phyloP scores from a whole-genome alignment of 192 early-diverging fungal species.

The Dimargaris cristalligena region DNA sequence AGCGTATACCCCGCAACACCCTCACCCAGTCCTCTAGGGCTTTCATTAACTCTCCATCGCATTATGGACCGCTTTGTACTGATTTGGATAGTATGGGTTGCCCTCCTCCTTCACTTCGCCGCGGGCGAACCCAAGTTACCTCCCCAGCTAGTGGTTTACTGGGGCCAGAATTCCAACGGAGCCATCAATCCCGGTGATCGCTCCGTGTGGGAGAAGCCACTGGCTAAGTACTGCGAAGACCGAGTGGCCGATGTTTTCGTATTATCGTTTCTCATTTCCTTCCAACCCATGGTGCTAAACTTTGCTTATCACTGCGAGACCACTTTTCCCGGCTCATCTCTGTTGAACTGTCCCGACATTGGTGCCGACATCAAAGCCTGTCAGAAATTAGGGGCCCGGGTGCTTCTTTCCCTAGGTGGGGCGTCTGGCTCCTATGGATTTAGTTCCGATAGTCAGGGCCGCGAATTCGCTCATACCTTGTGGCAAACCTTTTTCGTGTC shows the following conservation, averaged over 20 bases:
- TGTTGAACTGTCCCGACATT: constrained; percentile 38
- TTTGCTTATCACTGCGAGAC: constrained; percentile 32
- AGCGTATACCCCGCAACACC: too few relatives aligned
- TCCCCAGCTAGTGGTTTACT: constrained; percentile 5
- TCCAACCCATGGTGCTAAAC: constrained; percentile 31
- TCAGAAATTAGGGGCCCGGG: constrained; percentile 39
- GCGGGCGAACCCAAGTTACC: too few relatives aligned
- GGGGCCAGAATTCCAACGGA: constrained; percentile 8
- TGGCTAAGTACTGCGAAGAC: constrained; percentile 37
- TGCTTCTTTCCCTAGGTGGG: constrained; percentile 49
- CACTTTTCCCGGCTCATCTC: constrained; percentile 30
- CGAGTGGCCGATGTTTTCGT: constrained; percentile 36
- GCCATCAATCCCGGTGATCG: neutral
- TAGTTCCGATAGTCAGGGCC: constrained; percentile 20
- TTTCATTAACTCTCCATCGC: too few relatives aligned
- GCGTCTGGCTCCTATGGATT: constrained; percentile 43
- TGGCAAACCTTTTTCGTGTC: constrained; percentile 48
- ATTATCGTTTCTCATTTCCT: constrained; percentile 38
- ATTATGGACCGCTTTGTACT: too few relatives aligned
- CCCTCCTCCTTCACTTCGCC: too few relatives aligned
- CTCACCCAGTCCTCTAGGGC: too few relatives aligned
- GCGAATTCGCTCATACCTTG: constrained; percentile 33
- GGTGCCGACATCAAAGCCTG: constrained; percentile 44
- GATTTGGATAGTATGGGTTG: too few relatives aligned
- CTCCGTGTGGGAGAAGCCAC: neutral